Base-by-base conservation (phyloP, 2,329 filamentous ascomycete genomes). In the Leptographium lundbergii region DNA sequence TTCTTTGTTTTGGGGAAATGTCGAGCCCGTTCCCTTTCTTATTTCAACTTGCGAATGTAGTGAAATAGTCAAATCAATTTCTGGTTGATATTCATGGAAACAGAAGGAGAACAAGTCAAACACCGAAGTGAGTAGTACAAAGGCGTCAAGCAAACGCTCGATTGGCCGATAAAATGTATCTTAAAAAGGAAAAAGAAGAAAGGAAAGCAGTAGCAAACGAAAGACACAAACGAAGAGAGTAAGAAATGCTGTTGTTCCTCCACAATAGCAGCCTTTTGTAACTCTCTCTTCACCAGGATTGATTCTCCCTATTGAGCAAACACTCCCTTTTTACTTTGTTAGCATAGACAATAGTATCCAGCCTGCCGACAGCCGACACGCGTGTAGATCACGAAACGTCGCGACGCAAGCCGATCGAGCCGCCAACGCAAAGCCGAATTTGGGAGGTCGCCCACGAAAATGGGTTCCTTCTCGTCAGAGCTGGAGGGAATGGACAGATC, bases 21-120 rank as follows among this genome's bases (percentile, higher is more conserved):
- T 47, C 39, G 54, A 22, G 13, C 27, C 63, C 62, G 63, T 47
- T 48, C 42, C 42, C 27, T 39, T 42, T 36, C 22, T 61, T 72
- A 71, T 69, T 68, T 69, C 65, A 70, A 65, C 64, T 66, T 67
- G 67, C 65, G 68, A 62, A 63, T 54, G 51, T 63, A 52, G 57
- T 59, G 50, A 54, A 64, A 62, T 60, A 59, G 63, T 63, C 54
- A 63, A 63, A 61, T 65, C 61, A 64, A 65, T 63, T 63, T 59
- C 60, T 63, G 59, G 56, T 59, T 56, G 57, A 57, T 64, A 63
- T 59, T 64, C 61, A 60, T 59, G 60, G 57, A 55, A 51, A 58
- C 59, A 58, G 45, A 55, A 57, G 59, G 42, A 54, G 39, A 53
- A 60, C 22, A 57, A 51, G 51, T 6, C 32, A 55, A 54, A 34